phyloP scores from a whole-genome alignment of 345 rosid species.

The Combretum micranthum region DNA sequence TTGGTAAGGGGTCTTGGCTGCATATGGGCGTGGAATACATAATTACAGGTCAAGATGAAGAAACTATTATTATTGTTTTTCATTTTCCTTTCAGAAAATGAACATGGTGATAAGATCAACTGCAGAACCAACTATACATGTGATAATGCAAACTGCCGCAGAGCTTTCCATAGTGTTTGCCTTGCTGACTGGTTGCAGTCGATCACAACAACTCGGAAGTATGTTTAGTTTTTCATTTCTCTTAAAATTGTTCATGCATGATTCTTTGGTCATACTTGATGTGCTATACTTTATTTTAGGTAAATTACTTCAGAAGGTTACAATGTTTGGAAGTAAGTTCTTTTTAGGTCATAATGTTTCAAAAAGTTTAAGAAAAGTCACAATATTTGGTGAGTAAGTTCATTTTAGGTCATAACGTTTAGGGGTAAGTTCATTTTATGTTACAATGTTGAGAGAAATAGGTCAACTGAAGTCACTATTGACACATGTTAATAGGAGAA shows the following conservation, averaged over 20 bases:
- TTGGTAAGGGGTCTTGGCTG: conserved; percentile 27
- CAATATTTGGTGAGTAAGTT: too few species aligned
- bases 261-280: background rate
- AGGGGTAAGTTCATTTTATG: too few species aligned
- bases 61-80: conserved; percentile 7
- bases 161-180: conserved; percentile 65
- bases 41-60: background rate
- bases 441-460: too few species aligned
- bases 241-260: conserved; percentile 2
- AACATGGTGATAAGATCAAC: conserved; percentile 53
- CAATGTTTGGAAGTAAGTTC: too few species aligned
- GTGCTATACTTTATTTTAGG: too few species aligned
- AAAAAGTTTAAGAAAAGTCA: too few species aligned
- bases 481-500: too few species aligned
- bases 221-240: conserved; percentile 25
- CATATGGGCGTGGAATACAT: background rate
- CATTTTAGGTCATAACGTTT: too few species aligned
- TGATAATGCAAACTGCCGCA: conserved; percentile 59
- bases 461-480: too few species aligned
- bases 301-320: too few species aligned
- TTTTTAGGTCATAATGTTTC: too few species aligned
- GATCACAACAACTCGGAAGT: conserved; percentile 78
- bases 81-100: conserved; percentile 44
- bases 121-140: conserved; percentile 57
- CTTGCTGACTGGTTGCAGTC: conserved; percentile 77